Percentiles rank a stretch among this genome's conserved stretches.
Evolutionary conservation across 768 basidiomycete genomes (phyloP).

Genomic region (Amanita exitialis): DNA sequence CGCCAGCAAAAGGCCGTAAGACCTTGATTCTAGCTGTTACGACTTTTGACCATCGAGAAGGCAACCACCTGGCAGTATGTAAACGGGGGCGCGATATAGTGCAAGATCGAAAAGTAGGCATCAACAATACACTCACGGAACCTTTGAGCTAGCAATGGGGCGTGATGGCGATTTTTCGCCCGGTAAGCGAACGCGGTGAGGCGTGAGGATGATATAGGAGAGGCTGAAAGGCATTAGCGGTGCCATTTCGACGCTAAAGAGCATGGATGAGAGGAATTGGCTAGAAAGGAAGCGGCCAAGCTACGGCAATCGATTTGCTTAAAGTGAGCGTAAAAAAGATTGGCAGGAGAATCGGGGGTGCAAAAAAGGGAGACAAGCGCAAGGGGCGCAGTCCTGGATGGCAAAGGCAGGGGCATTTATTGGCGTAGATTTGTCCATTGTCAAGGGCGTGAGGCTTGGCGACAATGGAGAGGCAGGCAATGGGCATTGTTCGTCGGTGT

Average conservation of each 20-base stretch:
- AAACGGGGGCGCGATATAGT: neutral
- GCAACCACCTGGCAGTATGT: neutral
- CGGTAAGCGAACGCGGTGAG: slow-evolving; percentile 41
- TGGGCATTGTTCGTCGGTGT: neutral
- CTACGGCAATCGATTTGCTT: slow-evolving; percentile 1
- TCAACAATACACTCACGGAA: neutral
- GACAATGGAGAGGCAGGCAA: too few relatives aligned
- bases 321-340: slow-evolving; percentile 1
- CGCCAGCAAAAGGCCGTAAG: neutral
- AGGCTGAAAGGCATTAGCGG: slow-evolving; percentile 32
- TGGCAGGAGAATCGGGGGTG: neutral
- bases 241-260: slow-evolving; percentile 3
- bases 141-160: slow-evolving; percentile 10
- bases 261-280: neutral
- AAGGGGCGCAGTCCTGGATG: neutral
- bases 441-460: too few relatives aligned
- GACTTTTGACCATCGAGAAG: neutral
- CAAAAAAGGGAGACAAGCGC: neutral
- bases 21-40: neutral
- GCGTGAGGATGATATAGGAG: slow-evolving; percentile 44
- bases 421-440: too few relatives aligned
- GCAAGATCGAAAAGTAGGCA: neutral
- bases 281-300: neutral
- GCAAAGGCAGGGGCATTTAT: too few relatives aligned
- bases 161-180: slow-evolving; percentile 20